phyloP scores from a whole-genome alignment of 306 rosid genomes.

The Alnus rubra region DNA sequence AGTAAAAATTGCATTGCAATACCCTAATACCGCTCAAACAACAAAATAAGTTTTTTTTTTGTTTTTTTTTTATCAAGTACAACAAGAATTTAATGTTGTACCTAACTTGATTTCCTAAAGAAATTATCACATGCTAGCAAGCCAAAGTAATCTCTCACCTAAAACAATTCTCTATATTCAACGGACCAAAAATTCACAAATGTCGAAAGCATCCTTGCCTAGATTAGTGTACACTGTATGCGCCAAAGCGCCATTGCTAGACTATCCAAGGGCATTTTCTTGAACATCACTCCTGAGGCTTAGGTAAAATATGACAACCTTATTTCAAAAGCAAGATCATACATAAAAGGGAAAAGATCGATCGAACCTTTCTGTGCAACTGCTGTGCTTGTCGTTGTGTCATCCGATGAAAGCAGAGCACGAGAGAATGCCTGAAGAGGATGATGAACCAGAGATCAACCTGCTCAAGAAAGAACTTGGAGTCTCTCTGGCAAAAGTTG shows the following conservation, averaged over 20 bases:
- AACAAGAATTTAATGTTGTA: constrained; percentile 42
- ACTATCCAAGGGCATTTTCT: constrained; percentile 32
- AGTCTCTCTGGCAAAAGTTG: constrained; percentile 48
- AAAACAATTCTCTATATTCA: neutral
- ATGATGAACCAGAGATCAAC: constrained; percentile 49
- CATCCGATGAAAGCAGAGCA: constrained; percentile 30
- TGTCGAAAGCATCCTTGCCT: constrained; percentile 41
- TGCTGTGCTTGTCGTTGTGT: constrained; percentile 6
- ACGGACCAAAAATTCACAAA: constrained; percentile 10
- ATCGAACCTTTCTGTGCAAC: constrained; percentile 28
- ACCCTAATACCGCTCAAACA: too few relatives aligned
- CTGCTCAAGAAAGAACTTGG: constrained; percentile 55
- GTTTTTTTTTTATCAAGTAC: too few relatives aligned
- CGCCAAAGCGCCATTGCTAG: constrained; percentile 29
- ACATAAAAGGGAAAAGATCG: constrained; percentile 28
- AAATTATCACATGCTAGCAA: constrained; percentile 58
- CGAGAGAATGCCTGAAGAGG: constrained; percentile 47
- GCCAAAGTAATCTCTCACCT: constrained; percentile 54
- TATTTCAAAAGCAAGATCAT: constrained; percentile 54
- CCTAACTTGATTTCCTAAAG: constrained; percentile 54
- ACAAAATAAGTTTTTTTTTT: too few relatives aligned
- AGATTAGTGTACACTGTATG: constrained; percentile 6
- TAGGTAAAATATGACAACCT: constrained; percentile 43
- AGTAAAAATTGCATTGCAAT: too few relatives aligned
- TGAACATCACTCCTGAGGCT: constrained; percentile 22